Conservation (phyloP, 2,329 filamentous ascomycete genomes). For the Pochonia chlamydosporia region DNA sequence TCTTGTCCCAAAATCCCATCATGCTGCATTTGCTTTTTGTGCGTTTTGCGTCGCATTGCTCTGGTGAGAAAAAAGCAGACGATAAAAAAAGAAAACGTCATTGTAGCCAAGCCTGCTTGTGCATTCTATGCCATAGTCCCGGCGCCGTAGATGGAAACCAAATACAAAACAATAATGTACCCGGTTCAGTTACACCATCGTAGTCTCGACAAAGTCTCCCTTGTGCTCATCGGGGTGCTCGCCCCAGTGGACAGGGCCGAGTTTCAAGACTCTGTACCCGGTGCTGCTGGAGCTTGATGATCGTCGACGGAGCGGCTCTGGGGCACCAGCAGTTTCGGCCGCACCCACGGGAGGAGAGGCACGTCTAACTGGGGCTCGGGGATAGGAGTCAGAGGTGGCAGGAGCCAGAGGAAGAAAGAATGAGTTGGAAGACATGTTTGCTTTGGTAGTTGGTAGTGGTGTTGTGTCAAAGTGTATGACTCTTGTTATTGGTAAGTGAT, state of each 20-base stretch:
- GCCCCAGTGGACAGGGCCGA: constrained; percentile 59
- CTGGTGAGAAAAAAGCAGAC: no score
- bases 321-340: constrained; percentile 18
- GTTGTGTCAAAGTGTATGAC: no score
- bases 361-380: constrained; percentile 32
- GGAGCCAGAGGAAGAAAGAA: constrained; percentile 55
- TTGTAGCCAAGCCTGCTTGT: no score
- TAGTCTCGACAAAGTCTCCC: constrained; percentile 46
- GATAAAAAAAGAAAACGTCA: no score
- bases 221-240: constrained; percentile 52
- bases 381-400: constrained; percentile 50
- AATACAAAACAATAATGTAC: no score
- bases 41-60: no score
- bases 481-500: not conserved
- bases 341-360: constrained; percentile 11
- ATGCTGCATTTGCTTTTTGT: no score
- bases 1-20: no score
- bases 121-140: no score
- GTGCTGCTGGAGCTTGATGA: constrained; percentile 41
- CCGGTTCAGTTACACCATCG: constrained; percentile 29
- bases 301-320: constrained; percentile 33
- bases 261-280: constrained; percentile 52
- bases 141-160: no score
- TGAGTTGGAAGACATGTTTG: constrained; percentile 10
- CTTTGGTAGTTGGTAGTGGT: not conserved